A percentile compares a stretch with the other conserved stretches of the same genome.
Conservation (phyloP, 805 yeast species). For the Kodamaea fukazawae region DNA sequence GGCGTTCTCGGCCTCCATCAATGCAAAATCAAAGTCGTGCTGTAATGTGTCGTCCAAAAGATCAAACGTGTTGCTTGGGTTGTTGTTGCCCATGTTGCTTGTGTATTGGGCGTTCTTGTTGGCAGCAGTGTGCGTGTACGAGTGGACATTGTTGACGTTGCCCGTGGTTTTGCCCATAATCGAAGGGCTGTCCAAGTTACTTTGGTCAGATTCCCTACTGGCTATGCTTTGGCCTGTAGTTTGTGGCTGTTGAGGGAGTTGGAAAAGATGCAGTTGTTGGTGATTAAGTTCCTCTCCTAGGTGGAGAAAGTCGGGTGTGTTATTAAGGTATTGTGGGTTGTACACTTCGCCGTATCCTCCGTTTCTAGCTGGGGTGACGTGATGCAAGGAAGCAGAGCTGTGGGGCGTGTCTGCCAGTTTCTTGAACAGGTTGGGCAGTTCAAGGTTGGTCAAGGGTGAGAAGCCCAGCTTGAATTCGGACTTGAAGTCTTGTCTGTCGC, state of each 20-base stretch:
- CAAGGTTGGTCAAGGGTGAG: slow-evolving; percentile 10
- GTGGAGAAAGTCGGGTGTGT: slow-evolving; percentile 3
- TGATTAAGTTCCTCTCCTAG: not conserved
- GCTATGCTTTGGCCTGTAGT: slow-evolving; percentile 5
- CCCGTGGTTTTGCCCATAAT: slow-evolving; percentile 11
- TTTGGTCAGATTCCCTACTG: slow-evolving; percentile 3
- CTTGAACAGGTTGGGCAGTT: slow-evolving; percentile 5
- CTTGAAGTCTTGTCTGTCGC: too few species aligned
- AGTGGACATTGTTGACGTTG: slow-evolving; percentile 13
- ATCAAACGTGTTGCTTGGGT: slow-evolving; percentile 7
- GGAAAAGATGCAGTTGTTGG: slow-evolving; percentile 1
- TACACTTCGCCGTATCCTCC: too few species aligned
- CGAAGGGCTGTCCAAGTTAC: slow-evolving; percentile 6
- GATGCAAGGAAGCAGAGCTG: slow-evolving; percentile 1
- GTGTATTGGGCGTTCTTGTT: slow-evolving; percentile 7
- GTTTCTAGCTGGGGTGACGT: too few species aligned
- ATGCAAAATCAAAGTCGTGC: slow-evolving; percentile 11
- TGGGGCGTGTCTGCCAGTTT: not conserved
- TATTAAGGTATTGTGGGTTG: not conserved
- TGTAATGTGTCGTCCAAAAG: slow-evolving; percentile 7
- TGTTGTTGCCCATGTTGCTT: not conserved
- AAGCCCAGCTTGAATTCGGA: slow-evolving; percentile 2
- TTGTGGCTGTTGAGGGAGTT: slow-evolving; percentile 2
- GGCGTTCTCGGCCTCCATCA: slow-evolving; percentile 10
- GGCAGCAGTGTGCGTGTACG: slow-evolving; percentile 13